These are phyloP conservation scores for Pseudocercospora vitis DNA, from an alignment of 2,329 filamentous ascomycete genomes.

Conservation along the genomic window DNA sequence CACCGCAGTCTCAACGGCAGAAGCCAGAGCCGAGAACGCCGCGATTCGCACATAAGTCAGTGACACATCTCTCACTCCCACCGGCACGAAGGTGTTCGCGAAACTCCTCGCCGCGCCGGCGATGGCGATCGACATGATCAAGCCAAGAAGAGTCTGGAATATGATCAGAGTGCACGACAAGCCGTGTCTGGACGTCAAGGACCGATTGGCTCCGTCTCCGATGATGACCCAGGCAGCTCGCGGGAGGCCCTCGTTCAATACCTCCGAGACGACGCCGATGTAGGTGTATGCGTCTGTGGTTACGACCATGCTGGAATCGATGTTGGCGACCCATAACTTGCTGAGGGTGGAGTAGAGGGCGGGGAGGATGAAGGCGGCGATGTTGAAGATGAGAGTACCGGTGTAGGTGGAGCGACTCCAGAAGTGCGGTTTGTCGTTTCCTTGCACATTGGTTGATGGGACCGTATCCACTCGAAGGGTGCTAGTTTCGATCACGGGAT, in stretches of 20 bases:
- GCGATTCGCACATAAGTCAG: conserved; percentile 65
- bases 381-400: conserved; percentile 63
- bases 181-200: conserved; percentile 52
- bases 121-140: conserved; percentile 62
- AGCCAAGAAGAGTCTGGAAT: conserved; percentile 57
- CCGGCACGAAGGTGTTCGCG: conserved; percentile 63
- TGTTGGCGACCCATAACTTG: conserved; percentile 70
- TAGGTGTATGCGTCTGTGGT: conserved; percentile 70
- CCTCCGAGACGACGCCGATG: conserved; percentile 65
- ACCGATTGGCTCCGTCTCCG: conserved; percentile 60
- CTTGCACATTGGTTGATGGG: not conserved
- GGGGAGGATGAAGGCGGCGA: conserved; percentile 62
- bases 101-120: conserved; percentile 55
- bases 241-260: conserved; percentile 71
- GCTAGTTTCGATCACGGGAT: not conserved
- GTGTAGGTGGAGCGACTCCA: conserved; percentile 43
- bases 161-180: conserved; percentile 61
- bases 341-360: conserved; percentile 66
- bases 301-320: conserved; percentile 62
- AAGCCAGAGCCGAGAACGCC: conserved; percentile 62
- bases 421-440: not conserved
- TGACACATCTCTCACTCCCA: conserved; percentile 56
- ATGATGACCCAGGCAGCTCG: conserved; percentile 68
- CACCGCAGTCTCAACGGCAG: conserved; percentile 64
- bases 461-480: not conserved